A percentile compares a stretch with the other conserved stretches of the same genome.
These are phyloP conservation scores for Colletotrichum australisinense DNA, from an alignment of 2,329 filamentous ascomycete species.

Conservation along the genomic window DNA sequence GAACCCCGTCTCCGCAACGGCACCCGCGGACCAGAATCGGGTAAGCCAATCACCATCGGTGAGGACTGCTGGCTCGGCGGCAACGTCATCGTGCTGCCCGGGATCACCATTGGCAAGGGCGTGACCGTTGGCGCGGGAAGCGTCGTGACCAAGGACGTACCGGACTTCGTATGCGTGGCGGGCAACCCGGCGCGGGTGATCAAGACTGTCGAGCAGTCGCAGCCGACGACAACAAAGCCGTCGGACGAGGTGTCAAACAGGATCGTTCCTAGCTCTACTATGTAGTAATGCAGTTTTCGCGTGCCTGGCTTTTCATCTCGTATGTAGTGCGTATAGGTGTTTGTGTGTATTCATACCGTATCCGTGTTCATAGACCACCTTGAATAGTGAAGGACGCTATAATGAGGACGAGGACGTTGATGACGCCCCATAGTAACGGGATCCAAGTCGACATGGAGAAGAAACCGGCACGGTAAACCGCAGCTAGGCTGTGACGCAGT, in stretches of 20 bases:
- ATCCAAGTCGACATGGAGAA: slow-evolving; percentile 97
- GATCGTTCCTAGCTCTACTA: slow-evolving; percentile 29
- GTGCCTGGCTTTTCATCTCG: neutral
- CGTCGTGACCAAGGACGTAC: slow-evolving; percentile 84
- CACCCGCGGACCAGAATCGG: slow-evolving; percentile 78
- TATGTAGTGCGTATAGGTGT: neutral
- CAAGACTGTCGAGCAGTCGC: slow-evolving; percentile 50
- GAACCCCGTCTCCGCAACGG: slow-evolving; percentile 82
- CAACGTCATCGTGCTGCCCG: slow-evolving; percentile 76
- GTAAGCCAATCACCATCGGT: slow-evolving; percentile 78
- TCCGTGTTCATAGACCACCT: slow-evolving; percentile 74
- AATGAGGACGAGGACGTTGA: slow-evolving; percentile 85
- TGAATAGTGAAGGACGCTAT: slow-evolving; percentile 94
- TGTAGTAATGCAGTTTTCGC: slow-evolving; percentile 16
- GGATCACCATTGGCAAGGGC: slow-evolving; percentile 82
- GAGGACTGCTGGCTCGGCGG: slow-evolving; percentile 87
- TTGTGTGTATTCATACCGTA: neutral
- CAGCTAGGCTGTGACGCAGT: slow-evolving; percentile 71
- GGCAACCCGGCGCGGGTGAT: slow-evolving; percentile 76
- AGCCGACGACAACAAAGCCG: slow-evolving; percentile 11
- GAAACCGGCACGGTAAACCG: slow-evolving; percentile 83
- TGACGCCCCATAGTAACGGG: slow-evolving; percentile 87
- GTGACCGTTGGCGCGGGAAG: slow-evolving; percentile 82
- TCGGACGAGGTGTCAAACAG: slow-evolving; percentile 15
- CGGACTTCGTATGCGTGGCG: slow-evolving; percentile 70